Conservation (phyloP, 179 eudicot species). For the Actinidia arguta region DNA sequence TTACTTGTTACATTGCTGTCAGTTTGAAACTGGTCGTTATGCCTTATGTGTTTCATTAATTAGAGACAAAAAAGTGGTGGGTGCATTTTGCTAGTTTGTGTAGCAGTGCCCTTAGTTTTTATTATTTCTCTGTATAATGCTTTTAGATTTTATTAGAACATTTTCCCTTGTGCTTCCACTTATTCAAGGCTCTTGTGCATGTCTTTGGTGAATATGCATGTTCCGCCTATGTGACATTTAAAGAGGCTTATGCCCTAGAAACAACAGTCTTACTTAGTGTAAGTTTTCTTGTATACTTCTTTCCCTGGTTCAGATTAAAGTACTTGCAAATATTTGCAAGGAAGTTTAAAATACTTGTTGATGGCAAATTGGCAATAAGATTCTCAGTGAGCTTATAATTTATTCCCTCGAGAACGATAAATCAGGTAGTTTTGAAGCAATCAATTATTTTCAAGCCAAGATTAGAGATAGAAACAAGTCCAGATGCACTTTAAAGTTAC, state of each 20-base stretch:
- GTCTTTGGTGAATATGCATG: constrained; percentile 61
- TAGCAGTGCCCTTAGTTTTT: not conserved
- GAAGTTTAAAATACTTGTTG: not conserved
- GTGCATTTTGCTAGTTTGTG: not conserved
- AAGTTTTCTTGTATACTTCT: not conserved
- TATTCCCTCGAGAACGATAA: not conserved
- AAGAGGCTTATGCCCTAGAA: constrained; percentile 68
- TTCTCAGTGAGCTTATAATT: not conserved
- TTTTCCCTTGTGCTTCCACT: not conserved
- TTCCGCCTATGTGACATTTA: constrained; percentile 79
- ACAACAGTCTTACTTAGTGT: constrained; percentile 48
- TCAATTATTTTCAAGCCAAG: too few relatives aligned
- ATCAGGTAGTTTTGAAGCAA: too few relatives aligned
- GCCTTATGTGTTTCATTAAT: not conserved
- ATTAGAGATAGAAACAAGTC: too few relatives aligned
- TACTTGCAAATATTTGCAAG: too few relatives aligned
- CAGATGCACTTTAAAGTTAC: too few relatives aligned
- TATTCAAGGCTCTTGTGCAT: constrained; percentile 4
- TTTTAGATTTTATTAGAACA: not conserved
- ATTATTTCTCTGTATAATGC: too few relatives aligned
- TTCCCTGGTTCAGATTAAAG: not conserved
- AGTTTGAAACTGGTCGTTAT: not conserved
- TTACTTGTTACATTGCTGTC: not conserved
- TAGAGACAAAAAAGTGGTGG: not conserved
- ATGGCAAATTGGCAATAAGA: not conserved